phyloP scores from a whole-genome alignment of 2,329 filamentous ascomycete species.

The Cadophora sp. region DNA sequence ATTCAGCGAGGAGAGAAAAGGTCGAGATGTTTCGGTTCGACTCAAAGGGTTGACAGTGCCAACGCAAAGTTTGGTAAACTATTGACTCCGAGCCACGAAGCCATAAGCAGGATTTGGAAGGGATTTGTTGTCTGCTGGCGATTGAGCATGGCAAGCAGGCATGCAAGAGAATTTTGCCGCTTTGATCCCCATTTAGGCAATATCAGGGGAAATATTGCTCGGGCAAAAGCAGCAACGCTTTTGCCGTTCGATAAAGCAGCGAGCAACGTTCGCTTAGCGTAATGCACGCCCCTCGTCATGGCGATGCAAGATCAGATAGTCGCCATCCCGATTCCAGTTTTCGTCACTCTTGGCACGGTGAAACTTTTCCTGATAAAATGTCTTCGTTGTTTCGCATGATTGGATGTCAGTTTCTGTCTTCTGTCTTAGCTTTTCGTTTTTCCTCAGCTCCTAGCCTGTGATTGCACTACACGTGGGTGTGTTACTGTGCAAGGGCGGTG shows the following conservation, averaged over 20 bases:
- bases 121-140: background rate
- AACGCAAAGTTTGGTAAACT: background rate
- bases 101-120: background rate
- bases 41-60: slow-evolving; percentile 1
- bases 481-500: background rate
- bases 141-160: background rate
- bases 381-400: background rate
- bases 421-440: background rate
- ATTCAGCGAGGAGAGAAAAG: background rate
- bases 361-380: background rate
- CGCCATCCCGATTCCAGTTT: slow-evolving; percentile 2
- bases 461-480: background rate
- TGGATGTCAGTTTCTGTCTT: background rate
- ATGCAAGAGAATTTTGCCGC: background rate
- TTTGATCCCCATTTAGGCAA: slow-evolving; percentile 14
- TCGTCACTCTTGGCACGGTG: background rate
- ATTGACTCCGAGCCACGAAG: slow-evolving; percentile 9
- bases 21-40: background rate
- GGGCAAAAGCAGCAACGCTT: slow-evolving; percentile 10
- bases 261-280: slow-evolving; percentile 4
- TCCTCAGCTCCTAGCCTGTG: slow-evolving; percentile 1
- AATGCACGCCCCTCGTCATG: slow-evolving; percentile 8
- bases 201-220: background rate
- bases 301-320: slow-evolving; percentile 4
- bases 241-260: slow-evolving; percentile 4